Evolutionary conservation across 2,329 filamentous ascomycete genomes (phyloP).

Genomic region (Sporothrix protearum): DNA sequence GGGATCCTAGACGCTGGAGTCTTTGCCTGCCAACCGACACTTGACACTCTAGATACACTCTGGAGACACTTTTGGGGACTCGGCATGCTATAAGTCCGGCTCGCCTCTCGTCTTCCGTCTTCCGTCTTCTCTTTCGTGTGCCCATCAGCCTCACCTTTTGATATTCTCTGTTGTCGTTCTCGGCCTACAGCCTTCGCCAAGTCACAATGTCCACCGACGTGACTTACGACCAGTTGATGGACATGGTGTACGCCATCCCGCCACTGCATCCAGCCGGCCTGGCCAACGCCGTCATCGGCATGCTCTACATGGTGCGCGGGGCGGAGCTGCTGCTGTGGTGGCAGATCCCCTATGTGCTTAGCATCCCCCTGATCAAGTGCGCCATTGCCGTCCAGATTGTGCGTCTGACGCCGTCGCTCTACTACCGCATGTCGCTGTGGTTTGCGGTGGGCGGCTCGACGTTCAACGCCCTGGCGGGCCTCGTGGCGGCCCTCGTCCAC

Average conservation of each 20-base stretch:
- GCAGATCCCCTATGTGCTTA: slow-evolving; percentile 27
- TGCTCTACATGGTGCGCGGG: slow-evolving; percentile 19
- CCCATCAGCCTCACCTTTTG: background rate
- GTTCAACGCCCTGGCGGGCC: slow-evolving; percentile 26
- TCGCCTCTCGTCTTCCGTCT: background rate
- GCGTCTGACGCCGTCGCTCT: slow-evolving; percentile 21
- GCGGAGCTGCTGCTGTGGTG: slow-evolving; percentile 27
- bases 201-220: slow-evolving; percentile 8
- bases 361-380: slow-evolving; percentile 28
- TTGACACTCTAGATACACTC: background rate
- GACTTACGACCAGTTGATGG: slow-evolving; percentile 22
- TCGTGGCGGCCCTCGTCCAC: slow-evolving; percentile 27
- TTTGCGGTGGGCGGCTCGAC: slow-evolving; percentile 22
- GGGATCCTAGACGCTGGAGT: background rate
- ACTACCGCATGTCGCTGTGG: slow-evolving; percentile 24
- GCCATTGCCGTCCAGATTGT: slow-evolving; percentile 27
- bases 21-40: background rate
- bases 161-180: background rate
- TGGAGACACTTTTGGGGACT: background rate
- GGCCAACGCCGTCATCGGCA: slow-evolving; percentile 5
- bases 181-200: background rate
- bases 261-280: slow-evolving; percentile 21
- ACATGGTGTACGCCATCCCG: slow-evolving; percentile 20
- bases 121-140: background rate
- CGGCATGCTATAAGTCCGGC: background rate